Evolutionary conservation across 345 rosid species (phyloP).

Genomic region (Melastoma malabathricum): DNA sequence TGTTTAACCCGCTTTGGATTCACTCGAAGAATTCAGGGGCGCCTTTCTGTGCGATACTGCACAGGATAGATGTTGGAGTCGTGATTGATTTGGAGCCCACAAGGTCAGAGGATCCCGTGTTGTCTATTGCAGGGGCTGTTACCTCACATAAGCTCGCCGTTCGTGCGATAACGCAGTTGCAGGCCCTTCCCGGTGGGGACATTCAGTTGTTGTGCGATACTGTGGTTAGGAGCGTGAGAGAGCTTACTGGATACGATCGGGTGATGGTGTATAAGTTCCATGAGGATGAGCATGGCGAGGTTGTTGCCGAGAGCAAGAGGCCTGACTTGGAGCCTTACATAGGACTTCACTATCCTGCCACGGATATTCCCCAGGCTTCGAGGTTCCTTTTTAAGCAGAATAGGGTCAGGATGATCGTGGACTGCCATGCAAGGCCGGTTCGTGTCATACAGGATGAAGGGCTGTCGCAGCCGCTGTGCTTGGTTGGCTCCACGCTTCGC

Average conservation of each 20-base stretch:
- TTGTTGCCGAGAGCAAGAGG: constrained; percentile 74
- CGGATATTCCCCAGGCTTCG: constrained; percentile 96
- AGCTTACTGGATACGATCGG: constrained; percentile 83
- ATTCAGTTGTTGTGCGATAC: constrained; percentile 78
- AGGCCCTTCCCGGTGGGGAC: constrained; percentile 92
- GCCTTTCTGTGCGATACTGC: constrained; percentile 83
- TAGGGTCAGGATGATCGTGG: constrained; percentile 94
- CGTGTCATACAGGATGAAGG: constrained; percentile 59
- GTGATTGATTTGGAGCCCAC: constrained; percentile 99
- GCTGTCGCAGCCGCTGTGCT: constrained; percentile 72
- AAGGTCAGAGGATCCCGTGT: constrained; percentile 84
- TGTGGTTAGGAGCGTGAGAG: constrained; percentile 71
- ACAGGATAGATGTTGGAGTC: constrained; percentile 86
- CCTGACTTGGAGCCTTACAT: constrained; percentile 79
- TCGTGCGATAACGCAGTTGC: constrained; percentile 76
- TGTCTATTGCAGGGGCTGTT: constrained; percentile 93
- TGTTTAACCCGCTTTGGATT: constrained; percentile 82
- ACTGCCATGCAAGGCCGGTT: constrained; percentile 63
- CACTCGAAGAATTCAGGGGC: constrained; percentile 74
- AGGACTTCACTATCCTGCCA: constrained; percentile 93
- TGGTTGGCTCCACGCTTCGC: constrained; percentile 97
- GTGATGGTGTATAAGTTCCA: constrained; percentile 99
- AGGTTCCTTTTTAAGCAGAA: constrained; percentile 92
- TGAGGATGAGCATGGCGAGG: constrained; percentile 98
- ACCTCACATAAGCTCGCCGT: constrained; percentile 93